These are phyloP conservation scores for Pulveroboletus sp. DNA, from an alignment of 768 basidiomycete species.

Conservation along the genomic window DNA sequence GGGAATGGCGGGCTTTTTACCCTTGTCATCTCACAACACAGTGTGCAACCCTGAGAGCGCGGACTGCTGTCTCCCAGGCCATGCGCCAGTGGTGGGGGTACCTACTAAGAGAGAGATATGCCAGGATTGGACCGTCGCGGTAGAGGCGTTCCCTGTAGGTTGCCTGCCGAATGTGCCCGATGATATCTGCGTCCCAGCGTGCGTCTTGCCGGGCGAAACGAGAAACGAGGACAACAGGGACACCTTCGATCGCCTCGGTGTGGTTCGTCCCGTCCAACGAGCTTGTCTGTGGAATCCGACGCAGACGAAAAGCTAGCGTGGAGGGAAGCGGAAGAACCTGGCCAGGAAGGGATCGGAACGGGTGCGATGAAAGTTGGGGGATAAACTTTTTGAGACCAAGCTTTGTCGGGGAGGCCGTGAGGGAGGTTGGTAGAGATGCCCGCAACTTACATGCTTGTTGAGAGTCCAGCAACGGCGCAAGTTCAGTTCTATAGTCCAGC, in stretches of 20 bases:
- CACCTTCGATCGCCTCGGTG: constrained; percentile 70
- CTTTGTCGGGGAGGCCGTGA: too few relatives aligned
- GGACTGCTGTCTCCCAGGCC: constrained; percentile 30
- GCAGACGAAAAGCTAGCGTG: constrained; percentile 69
- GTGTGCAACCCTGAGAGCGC: constrained; percentile 62
- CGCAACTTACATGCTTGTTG: not conserved
- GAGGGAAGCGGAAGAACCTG: constrained; percentile 30
- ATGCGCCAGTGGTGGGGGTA: not conserved
- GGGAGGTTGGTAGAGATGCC: not conserved
- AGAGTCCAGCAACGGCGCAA: not conserved
- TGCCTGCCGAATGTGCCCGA: constrained; percentile 70
- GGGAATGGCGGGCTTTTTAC: constrained; percentile 64
- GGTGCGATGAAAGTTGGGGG: constrained; percentile 29
- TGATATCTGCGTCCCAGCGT: constrained; percentile 57
- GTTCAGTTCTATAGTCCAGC: too few relatives aligned
- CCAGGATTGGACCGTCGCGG: constrained; percentile 64
- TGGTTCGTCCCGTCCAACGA: constrained; percentile 78
- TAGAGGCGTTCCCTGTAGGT: constrained; percentile 68
- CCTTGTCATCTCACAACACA: constrained; percentile 74
- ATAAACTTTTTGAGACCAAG: constrained; percentile 3
- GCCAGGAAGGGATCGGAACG: constrained; percentile 22
- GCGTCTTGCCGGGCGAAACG: constrained; percentile 37
- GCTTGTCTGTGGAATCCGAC: constrained; percentile 53
- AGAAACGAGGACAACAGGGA: constrained; percentile 52
- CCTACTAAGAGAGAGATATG: constrained; percentile 5